Conservation (phyloP, 2,329 filamentous ascomycete genomes). For the Calonectria montana region DNA sequence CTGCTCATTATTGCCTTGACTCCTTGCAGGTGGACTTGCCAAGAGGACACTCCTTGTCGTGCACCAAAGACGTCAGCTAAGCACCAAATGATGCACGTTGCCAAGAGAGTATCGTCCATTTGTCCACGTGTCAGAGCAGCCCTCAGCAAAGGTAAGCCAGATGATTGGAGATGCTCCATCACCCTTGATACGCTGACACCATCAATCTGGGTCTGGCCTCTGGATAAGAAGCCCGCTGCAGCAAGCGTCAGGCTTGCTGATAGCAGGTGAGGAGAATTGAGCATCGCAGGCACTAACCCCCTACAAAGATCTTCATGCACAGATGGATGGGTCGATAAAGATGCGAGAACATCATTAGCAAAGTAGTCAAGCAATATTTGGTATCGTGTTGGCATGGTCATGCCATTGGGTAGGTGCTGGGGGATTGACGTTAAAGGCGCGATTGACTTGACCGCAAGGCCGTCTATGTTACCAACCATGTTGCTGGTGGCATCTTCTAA, state of each 20-base stretch:
- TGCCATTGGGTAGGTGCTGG: slow-evolving; percentile 37
- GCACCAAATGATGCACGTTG: slow-evolving; percentile 46
- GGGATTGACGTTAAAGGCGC: slow-evolving; percentile 26
- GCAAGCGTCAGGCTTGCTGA: slow-evolving; percentile 42
- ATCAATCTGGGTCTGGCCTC: slow-evolving; percentile 36
- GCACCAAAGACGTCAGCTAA: slow-evolving; percentile 42
- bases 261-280: slow-evolving; percentile 42
- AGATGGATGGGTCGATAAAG: slow-evolving; percentile 40
- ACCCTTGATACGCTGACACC: slow-evolving; percentile 33
- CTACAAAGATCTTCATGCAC: slow-evolving; percentile 41
- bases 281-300: slow-evolving; percentile 39
- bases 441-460: neutral
- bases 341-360: slow-evolving; percentile 39
- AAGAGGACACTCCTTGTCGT: slow-evolving; percentile 34
- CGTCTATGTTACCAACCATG: neutral
- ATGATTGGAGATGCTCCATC: slow-evolving; percentile 40
- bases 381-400: slow-evolving; percentile 34
- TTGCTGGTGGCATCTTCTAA: neutral
- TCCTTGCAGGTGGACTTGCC: slow-evolving; percentile 41
- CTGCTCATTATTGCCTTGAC: slow-evolving; percentile 38
- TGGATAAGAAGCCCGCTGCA: slow-evolving; percentile 40
- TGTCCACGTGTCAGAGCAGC: slow-evolving; percentile 33
- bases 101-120: slow-evolving; percentile 39
- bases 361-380: slow-evolving; percentile 40
- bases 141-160: slow-evolving; percentile 38